Base-by-base conservation (phyloP, 768 basidiomycete species). In the Tricholomella constricta region DNA sequence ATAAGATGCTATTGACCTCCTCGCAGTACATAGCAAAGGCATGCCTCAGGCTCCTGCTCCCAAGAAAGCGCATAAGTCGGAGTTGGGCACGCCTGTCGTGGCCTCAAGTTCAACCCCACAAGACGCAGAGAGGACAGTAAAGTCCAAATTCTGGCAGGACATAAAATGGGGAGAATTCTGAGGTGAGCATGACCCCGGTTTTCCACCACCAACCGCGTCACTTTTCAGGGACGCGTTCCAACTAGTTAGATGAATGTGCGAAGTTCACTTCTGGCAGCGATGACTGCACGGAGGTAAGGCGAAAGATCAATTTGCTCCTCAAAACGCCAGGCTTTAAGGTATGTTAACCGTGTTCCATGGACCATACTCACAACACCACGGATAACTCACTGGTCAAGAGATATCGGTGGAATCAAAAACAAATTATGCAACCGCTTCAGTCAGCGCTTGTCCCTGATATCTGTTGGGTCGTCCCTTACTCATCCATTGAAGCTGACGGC, bases 401-500 rank as follows among this genome's bases (percentile, higher is more conserved):
- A n/a, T n/a, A n/a, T n/a, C n/a, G n/a, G n/a, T n/a, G n/a, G n/a
- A n/a, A n/a, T n/a, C n/a, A n/a, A n/a, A n/a, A n/a, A n/a, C n/a
- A n/a, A n/a, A n/a, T n/a, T n/a, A n/a, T 76, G 66, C 58, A 54
- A 57, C 41, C 74, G 75, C 29, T 79, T 79, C 67, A 79, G 77
- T 77, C 55, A 20, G 76, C 68, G 23, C 3, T 26, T 44, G 34
- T n/a, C n/a, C n/a, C n/a, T n/a, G n/a, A n/a, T n/a, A n/a, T n/a
- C n/a, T n/a, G n/a, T n/a, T n/a, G n/a, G n/a, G n/a, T n/a, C n/a
- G n/a, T n/a, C n/a, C n/a, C n/a, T n/a, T n/a, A n/a, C n/a, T n/a
- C n/a, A n/a, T n/a, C n/a, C n/a, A n/a, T n/a, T n/a, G n/a, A n/a
- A n/a, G n/a, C n/a, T n/a, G n/a, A n/a, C 11, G 78, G 79, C 78